Evolutionary conservation across 176 grass and related monocot genomes (phyloP).

Genomic region (Sorghum bicolor): Sorghum_bicolor_NCBIv3 NC_012870.2:20591001-20591500

Average conservation of each 20-base stretch:
- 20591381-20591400: conserved; percentile 30
- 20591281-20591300: conserved; percentile 26
- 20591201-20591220: neutral
- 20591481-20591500: conserved; percentile 48
- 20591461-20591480: conserved; percentile 31
- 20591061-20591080: no score
- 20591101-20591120: no score
- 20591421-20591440: conserved; percentile 19
- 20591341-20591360: conserved; percentile 35
- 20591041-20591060: no score
- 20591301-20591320: conserved; percentile 37
- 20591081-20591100: no score
- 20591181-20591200: neutral
- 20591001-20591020: no score
- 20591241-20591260: neutral
- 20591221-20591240: neutral
- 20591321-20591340: conserved; percentile 38
- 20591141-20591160: neutral
- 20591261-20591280: neutral
- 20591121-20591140: neutral
- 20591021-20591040: no score
- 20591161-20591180: neutral
- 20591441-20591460: conserved; percentile 44
- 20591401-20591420: conserved; percentile 37
- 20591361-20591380: conserved; percentile 26